Evolutionary conservation across 164 flowering plant species (phyloP), one percentile per base, ranked within the genome.

Genomic region (Protea cynaroides): DNA sequence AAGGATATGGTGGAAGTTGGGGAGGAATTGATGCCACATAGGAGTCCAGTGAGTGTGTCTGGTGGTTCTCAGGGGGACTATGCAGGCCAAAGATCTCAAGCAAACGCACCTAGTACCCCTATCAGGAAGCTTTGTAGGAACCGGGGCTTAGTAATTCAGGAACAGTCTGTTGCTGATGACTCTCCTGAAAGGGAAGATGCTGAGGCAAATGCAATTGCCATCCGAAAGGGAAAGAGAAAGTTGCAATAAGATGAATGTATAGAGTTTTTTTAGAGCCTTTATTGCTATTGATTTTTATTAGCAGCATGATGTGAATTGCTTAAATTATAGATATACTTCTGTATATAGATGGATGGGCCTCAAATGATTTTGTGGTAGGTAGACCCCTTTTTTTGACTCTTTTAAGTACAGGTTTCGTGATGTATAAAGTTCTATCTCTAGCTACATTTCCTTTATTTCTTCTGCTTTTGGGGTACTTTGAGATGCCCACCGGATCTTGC

Each of bases 101-200:
- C 59, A 21, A 25, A 49, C 24, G 64, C 59, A 17, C 66, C 62
- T 2, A 68, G 71, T 40, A 74, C 80, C 19, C 80, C 80, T 7
- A 74, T 78, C 11, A 69, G 75, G 56, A 78, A 71, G 66, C 29
- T 74, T 23, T 58, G 65, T n/a, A 62, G 52, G 52, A 47, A 47
- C 52, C 52, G 52, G 2, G 52, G 52, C 18, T 6, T 47, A 12
- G 52, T 47, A n/a, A 61, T 71, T 58, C 78, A 71, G 29, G 72
- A 90, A 55, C 81, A 82, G 22, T 40, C 74, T 9, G 76, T 84
- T 14, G 84, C 80, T 3, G 88, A 85, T 65, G 92, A 85, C 24
- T 74, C 92, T 18, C 87, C 90, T 29, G 85, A 80, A 57, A 70
- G 51, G 53, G 74, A 71, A 19, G 70, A 57, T 25, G 53, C 47